phyloP scores from a whole-genome alignment of 768 basidiomycete genomes.

The Phaeotremella skinneri region DNA sequence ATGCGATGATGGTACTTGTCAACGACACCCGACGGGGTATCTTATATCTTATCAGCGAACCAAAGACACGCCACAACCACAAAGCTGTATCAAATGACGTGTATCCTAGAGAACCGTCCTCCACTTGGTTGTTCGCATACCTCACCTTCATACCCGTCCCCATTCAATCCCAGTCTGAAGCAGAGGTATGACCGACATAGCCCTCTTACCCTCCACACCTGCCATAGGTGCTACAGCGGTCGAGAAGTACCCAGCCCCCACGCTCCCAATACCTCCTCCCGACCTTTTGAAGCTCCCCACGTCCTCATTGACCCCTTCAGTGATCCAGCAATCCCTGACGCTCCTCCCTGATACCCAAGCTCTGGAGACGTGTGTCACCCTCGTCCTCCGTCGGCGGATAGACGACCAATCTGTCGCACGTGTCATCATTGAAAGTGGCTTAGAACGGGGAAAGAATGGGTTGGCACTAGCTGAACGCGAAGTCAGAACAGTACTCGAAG shows the following conservation, averaged over 20 bases:
- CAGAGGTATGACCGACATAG: too few species aligned
- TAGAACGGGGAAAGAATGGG: slow-evolving; percentile 7
- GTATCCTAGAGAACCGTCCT: neutral
- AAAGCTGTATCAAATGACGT: neutral
- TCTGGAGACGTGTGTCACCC: slow-evolving; percentile 3
- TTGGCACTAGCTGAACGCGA: neutral
- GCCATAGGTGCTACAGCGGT: too few species aligned
- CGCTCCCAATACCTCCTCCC: neutral
- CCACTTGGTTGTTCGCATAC: neutral
- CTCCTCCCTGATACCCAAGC: slow-evolving; percentile 19
- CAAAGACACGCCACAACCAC: too few species aligned
- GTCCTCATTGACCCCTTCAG: neutral
- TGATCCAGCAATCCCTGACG: slow-evolving; percentile 8
- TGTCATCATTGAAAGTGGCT: slow-evolving; percentile 13
- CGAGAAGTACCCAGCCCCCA: neutral
- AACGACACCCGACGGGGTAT: too few species aligned
- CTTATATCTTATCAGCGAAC: neutral
- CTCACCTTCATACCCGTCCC: too few species aligned
- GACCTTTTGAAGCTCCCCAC: neutral
- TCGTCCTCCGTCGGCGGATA: slow-evolving; percentile 9
- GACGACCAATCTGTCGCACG: slow-evolving; percentile 7
- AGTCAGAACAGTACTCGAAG: neutral
- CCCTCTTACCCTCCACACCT: too few species aligned
- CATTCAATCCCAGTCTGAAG: too few species aligned
- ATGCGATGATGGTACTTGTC: too few species aligned